These are phyloP conservation scores for Colletotrichum theobromicola DNA, from an alignment of 2,329 filamentous ascomycete genomes.

Conservation along the genomic window DNA sequence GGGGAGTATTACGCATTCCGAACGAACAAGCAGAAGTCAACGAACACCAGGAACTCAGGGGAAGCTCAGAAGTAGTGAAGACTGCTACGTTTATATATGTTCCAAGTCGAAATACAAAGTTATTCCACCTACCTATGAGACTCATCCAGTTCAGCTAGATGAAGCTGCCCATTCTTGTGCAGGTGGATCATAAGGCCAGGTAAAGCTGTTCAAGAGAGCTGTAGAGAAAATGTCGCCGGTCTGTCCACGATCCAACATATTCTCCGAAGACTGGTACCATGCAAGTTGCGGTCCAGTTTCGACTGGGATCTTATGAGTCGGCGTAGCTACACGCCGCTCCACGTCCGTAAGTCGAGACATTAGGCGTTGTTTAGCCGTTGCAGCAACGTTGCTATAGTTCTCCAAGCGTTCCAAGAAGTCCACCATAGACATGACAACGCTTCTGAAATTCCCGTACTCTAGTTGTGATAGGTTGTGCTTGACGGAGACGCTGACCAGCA, in stretches of 20 bases:
- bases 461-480: background rate
- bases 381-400: background rate
- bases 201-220: background rate
- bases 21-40: conserved; percentile 33
- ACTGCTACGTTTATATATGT: too few species aligned
- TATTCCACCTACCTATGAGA: background rate
- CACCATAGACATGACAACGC: background rate
- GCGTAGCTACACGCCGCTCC: background rate
- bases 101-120: rapidly evolving
- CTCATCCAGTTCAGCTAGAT: rapidly evolving
- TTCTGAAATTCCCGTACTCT: background rate
- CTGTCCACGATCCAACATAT: rapidly evolving
- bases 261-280: background rate
- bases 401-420: background rate
- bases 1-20: conserved; percentile 35
- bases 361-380: background rate
- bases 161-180: background rate
- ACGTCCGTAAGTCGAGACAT: background rate
- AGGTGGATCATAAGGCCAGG: background rate
- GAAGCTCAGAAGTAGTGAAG: background rate
- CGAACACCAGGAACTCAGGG: background rate
- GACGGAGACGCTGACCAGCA: background rate
- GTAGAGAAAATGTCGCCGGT: background rate
- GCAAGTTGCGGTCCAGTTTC: background rate
- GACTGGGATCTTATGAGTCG: background rate